Evolutionary conservation across 805 yeast genomes (phyloP).

Genomic region (Saccharomyces kudriavzevii): DNA sequence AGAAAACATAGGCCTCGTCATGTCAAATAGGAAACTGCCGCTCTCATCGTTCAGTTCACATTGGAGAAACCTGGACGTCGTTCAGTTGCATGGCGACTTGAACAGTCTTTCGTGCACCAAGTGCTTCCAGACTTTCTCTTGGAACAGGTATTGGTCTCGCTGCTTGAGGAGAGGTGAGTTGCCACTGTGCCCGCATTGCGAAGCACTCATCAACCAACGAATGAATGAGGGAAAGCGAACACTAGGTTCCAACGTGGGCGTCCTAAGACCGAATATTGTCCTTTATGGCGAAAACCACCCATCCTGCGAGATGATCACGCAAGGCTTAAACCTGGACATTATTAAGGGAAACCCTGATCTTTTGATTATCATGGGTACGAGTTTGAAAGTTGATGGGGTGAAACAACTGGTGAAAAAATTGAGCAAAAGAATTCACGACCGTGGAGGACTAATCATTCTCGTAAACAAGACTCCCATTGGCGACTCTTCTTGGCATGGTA

Average conservation of each 20-base stretch:
- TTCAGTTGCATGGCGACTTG: constrained; percentile 87
- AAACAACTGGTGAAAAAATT: constrained; percentile 62
- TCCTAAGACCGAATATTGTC: constrained; percentile 81
- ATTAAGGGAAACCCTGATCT: constrained; percentile 57
- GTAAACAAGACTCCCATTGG: constrained; percentile 64
- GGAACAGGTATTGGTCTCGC: constrained; percentile 49
- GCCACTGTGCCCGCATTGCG: constrained; percentile 73
- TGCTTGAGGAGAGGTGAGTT: constrained; percentile 51
- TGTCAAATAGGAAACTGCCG: constrained; percentile 38
- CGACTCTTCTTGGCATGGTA: constrained; percentile 55
- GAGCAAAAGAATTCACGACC: constrained; percentile 64
- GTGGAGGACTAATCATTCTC: constrained; percentile 69
- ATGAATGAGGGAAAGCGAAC: constrained; percentile 63
- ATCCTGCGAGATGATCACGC: constrained; percentile 67
- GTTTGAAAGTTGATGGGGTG: constrained; percentile 85
- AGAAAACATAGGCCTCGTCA: constrained; percentile 49
- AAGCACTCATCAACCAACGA: constrained; percentile 47
- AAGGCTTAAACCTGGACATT: constrained; percentile 59
- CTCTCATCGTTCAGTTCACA: constrained; percentile 21
- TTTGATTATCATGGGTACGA: constrained; percentile 85
- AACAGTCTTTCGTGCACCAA: constrained; percentile 67
- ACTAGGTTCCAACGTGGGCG: constrained; percentile 56
- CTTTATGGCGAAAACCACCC: constrained; percentile 94
- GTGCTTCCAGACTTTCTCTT: constrained; percentile 50
- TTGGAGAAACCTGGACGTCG: constrained; percentile 67